Evolutionary conservation across 2,329 filamentous ascomycete genomes (phyloP), one percentile per base, ranked within the genome.

Genomic region (Claviceps arundinis): DNA sequence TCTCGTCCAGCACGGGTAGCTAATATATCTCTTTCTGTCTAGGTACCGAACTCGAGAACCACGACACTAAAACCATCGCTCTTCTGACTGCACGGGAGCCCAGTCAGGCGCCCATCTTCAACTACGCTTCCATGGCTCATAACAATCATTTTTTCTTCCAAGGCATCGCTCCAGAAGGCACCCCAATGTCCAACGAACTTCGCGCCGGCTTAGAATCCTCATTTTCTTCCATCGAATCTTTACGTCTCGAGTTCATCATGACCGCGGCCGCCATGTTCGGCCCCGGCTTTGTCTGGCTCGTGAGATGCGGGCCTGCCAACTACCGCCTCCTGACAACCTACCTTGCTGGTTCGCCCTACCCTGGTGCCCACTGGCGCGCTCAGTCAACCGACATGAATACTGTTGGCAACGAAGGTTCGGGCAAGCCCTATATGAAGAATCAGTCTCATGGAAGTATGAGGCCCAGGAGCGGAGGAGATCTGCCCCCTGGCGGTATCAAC

Each of bases 211-310:
- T 97, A 60, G 73, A 79, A 61, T 70, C 73, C 58, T 81, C 81
- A 61, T 97, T 95, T 73, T 85, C 85, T 64, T 89, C 84, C 61
- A 73, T 94, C 60, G 85, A 94, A 58, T 90, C 86, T 34, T 81
- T 98, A 54, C 82, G 82, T 64, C 76, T 77, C 60, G 87, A 93
- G 65, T 82, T 98, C 69, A 69, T 93, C 63, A 74, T 83, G 57
- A 94, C 85, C 42, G 91, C 91, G 54, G 76, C 81, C 59, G 79
- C 82, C 71, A 96, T 97, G 89, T 97, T 98, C 72, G 93, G 91
- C 51, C 90, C 91, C 0, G 93, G 93, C 58, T 97, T 94, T 71
- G 86, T 97, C 65, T 98, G 93, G 93, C 83, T 98, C 56, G 87
- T 96, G 62, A 80, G 81, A 69, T 65, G 61, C 59, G 68, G 63